Evolutionary conservation across 495 filamentous ascomycete genomes (phyloP), one percentile per base, ranked within the genome.

Genomic region (Hyaloscypha variabilis): DNA sequence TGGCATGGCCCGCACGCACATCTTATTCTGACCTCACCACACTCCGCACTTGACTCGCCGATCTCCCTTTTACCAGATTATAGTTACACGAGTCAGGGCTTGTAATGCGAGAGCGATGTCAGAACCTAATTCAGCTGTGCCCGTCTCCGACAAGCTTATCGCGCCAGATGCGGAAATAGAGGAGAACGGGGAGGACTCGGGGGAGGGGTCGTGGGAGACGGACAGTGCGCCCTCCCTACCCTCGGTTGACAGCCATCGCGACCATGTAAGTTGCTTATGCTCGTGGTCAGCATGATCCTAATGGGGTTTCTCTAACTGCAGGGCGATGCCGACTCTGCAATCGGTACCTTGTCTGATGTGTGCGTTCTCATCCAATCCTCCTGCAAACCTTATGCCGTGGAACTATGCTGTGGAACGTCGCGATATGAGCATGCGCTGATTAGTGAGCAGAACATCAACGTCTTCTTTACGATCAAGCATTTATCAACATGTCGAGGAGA

Each of bases 401-500:
- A 24, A 51, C 1, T n/a, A 51, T 51, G 6, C 19, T 51, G 8
- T 24, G 19, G 8, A 24, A 51, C 1, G 19, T 14, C 49, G 8
- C 13, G 8, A 6, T 34, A 51, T 46, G 11, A 11, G 4, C 39
- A 46, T 13, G 4, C 11, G 39, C 6, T 57, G 19, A 57, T 10
- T 17, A 5, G 11, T 31, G 29, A 57, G 25, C 54, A 64, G 62
- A 17, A 53, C 51, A 5, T 57, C 62, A 2, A 57, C 63, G 10
- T 23, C 63, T 6, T 58, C 53, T 11, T 49, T 65, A 19, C 24
- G 56, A 55, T 53, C 55, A 23, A 60, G 49, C 30, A 46, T 56
- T 26, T 67, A 54, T 74, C 70, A 62, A 71, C 72, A 64, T 60
- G n/a, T 60, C 0, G 60, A 76, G 36, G 75, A 78, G 52, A 62